A percentile compares a stretch with the other conserved stretches of the same genome.
Evolutionary conservation across 2,329 filamentous ascomycete species (phyloP).

Genomic region (Exophiala phaeomuriformis): DNA sequence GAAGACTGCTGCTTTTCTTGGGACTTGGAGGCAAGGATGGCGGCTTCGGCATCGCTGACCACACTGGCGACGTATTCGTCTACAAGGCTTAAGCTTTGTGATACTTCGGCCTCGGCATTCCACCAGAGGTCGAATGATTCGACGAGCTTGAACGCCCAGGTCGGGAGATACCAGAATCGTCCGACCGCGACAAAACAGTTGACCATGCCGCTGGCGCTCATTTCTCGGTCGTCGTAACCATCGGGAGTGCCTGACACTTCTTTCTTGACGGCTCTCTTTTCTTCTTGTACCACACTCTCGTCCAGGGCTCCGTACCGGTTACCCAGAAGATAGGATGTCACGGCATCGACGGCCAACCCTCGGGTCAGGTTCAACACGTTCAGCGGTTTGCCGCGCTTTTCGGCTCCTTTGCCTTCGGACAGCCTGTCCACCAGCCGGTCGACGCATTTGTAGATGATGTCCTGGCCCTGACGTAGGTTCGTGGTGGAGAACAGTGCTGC

Average conservation of each 20-base stretch:
- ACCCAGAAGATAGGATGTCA: slow-evolving; percentile 49
- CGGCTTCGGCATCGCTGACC: slow-evolving; percentile 16
- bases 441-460: slow-evolving; percentile 38
- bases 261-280: slow-evolving; percentile 9
- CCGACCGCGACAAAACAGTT: slow-evolving; percentile 50
- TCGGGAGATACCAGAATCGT: slow-evolving; percentile 49
- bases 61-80: slow-evolving; percentile 24
- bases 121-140: slow-evolving; percentile 23
- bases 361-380: slow-evolving; percentile 46
- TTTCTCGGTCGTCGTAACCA: slow-evolving; percentile 20
- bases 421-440: slow-evolving; percentile 39
- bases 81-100: slow-evolving; percentile 18
- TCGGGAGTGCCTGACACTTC: slow-evolving; percentile 13
- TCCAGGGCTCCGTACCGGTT: slow-evolving; percentile 44
- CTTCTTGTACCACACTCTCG: slow-evolving; percentile 28
- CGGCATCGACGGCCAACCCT: slow-evolving; percentile 48
- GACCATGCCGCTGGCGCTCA: slow-evolving; percentile 45
- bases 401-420: slow-evolving; percentile 29
- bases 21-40: slow-evolving; percentile 7
- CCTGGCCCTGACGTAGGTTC: slow-evolving; percentile 36
- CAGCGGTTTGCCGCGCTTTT: slow-evolving; percentile 31
- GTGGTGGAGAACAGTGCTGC: slow-evolving; percentile 44
- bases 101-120: slow-evolving; percentile 19
- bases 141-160: slow-evolving; percentile 28
- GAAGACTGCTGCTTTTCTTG: background rate